Evolutionary conservation across 768 basidiomycete species (phyloP).

Genomic region (Leccinum variicolor): DNA sequence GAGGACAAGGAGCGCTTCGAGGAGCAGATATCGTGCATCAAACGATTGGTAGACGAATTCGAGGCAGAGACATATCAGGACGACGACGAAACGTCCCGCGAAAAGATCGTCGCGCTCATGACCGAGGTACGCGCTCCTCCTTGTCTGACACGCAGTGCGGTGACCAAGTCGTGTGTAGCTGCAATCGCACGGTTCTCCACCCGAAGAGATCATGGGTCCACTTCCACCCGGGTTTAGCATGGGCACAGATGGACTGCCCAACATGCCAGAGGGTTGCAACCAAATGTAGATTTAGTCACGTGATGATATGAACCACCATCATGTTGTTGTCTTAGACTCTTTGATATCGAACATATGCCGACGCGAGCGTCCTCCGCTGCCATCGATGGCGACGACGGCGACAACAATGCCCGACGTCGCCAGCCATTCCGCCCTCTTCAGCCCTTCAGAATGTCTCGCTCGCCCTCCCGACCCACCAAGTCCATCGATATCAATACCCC

Average conservation of each 20-base stretch:
- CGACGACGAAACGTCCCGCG: conserved; percentile 41
- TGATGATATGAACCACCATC: conserved; percentile 6
- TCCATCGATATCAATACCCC: conserved; percentile 48
- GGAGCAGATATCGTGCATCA: conserved; percentile 55
- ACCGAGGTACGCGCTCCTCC: conserved; percentile 48
- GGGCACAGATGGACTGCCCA: conserved; percentile 52
- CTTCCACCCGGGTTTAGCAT: conserved; percentile 68
- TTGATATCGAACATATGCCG: conserved; percentile 19
- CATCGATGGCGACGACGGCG: not conserved
- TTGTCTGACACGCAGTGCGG: not conserved
- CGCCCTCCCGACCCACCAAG: conserved; percentile 45
- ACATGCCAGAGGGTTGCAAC: conserved; percentile 35
- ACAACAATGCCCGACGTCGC: conserved; percentile 7
- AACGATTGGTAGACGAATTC: conserved; percentile 60
- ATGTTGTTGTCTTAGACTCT: conserved; percentile 1
- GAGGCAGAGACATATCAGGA: conserved; percentile 60
- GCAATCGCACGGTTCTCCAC: conserved; percentile 76
- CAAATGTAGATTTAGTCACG: conserved; percentile 8
- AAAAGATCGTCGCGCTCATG: conserved; percentile 66
- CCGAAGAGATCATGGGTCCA: conserved; percentile 78
- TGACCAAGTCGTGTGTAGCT: conserved; percentile 29
- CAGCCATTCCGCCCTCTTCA: conserved; percentile 22
- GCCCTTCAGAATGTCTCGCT: conserved; percentile 1
- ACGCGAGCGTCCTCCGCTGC: conserved; percentile 10
- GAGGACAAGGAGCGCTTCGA: conserved; percentile 65